Conservation (phyloP, 2,329 filamentous ascomycete genomes). For the Lasiodiplodia sp. region DNA sequence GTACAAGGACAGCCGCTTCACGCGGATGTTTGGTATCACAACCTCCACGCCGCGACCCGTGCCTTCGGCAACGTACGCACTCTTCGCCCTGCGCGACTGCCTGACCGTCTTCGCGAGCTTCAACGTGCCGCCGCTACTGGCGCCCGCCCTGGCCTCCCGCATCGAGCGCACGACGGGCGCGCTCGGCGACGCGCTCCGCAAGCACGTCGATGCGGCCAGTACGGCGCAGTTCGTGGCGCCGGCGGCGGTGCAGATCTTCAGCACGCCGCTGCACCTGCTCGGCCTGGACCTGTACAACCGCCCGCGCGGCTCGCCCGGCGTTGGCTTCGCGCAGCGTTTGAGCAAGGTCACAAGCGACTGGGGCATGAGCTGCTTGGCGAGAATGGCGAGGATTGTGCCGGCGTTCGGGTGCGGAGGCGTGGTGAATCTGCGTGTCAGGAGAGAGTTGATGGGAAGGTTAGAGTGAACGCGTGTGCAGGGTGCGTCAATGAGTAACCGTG, state of each 20-base stretch:
- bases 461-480: slow-evolving; percentile 32
- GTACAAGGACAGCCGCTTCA: slow-evolving; percentile 89
- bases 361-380: slow-evolving; percentile 73
- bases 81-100: slow-evolving; percentile 85
- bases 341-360: slow-evolving; percentile 76
- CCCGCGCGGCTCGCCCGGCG: slow-evolving; percentile 37
- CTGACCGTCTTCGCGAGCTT: slow-evolving; percentile 92
- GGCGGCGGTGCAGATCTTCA: slow-evolving; percentile 73
- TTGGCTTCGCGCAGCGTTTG: slow-evolving; percentile 67
- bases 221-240: slow-evolving; percentile 30
- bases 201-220: slow-evolving; percentile 45
- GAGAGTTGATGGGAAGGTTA: slow-evolving; percentile 66
- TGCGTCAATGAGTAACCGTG: neutral
- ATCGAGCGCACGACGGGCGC: slow-evolving; percentile 30
- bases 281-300: slow-evolving; percentile 89
- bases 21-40: slow-evolving; percentile 77
- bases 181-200: slow-evolving; percentile 55
- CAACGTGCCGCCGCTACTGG: slow-evolving; percentile 83
- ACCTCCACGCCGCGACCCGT: slow-evolving; percentile 62
- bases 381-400: slow-evolving; percentile 85
- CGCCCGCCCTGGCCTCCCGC: slow-evolving; percentile 65
- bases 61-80: slow-evolving; percentile 72
- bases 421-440: slow-evolving; percentile 77
- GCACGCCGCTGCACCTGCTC: slow-evolving; percentile 83
- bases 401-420: slow-evolving; percentile 90